Conservation (phyloP, 2,329 filamentous ascomycete genomes). For the Fusarium keratoplasticum region DNA sequence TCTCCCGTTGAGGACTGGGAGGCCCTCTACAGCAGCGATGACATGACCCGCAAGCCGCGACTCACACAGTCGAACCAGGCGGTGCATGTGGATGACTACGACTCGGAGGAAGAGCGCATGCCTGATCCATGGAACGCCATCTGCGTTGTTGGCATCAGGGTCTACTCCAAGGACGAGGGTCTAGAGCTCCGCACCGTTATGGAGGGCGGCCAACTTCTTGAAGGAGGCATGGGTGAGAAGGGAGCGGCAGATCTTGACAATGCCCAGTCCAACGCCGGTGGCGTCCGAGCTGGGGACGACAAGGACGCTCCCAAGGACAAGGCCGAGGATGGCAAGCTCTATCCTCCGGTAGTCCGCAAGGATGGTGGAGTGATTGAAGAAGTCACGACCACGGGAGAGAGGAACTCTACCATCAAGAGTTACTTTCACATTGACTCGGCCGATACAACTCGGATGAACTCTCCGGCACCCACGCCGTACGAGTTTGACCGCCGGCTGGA, state of each 20-base stretch:
- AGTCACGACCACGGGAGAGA: constrained; percentile 23
- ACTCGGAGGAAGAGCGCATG: constrained; percentile 68
- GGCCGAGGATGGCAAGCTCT: constrained; percentile 20
- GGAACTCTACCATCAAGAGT: constrained; percentile 41
- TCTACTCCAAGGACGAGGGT: constrained; percentile 69
- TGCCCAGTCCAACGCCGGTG: constrained; percentile 66
- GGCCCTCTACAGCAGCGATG: constrained; percentile 68
- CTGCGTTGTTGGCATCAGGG: constrained; percentile 69
- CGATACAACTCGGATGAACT: constrained; percentile 45
- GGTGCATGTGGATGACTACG: constrained; percentile 54
- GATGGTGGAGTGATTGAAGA: constrained; percentile 41
- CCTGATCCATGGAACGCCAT: constrained; percentile 72
- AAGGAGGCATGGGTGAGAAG: constrained; percentile 68
- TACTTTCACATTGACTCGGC: constrained; percentile 47
- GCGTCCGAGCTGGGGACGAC: constrained; percentile 50
- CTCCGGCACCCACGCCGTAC: constrained; percentile 47
- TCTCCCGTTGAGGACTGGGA: constrained; percentile 71
- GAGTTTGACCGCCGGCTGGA: constrained; percentile 46
- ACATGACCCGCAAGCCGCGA: constrained; percentile 65
- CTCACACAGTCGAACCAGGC: constrained; percentile 51
- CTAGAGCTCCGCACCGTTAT: constrained; percentile 67
- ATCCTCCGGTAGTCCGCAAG: constrained; percentile 43
- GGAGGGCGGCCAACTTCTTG: constrained; percentile 64
- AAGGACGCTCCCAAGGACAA: constrained; percentile 17
- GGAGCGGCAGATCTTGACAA: constrained; percentile 67